A percentile compares a stretch with the other conserved stretches of the same genome.
phyloP scores from a whole-genome alignment of 495 filamentous ascomycete species.

The Darksidea phi region DNA sequence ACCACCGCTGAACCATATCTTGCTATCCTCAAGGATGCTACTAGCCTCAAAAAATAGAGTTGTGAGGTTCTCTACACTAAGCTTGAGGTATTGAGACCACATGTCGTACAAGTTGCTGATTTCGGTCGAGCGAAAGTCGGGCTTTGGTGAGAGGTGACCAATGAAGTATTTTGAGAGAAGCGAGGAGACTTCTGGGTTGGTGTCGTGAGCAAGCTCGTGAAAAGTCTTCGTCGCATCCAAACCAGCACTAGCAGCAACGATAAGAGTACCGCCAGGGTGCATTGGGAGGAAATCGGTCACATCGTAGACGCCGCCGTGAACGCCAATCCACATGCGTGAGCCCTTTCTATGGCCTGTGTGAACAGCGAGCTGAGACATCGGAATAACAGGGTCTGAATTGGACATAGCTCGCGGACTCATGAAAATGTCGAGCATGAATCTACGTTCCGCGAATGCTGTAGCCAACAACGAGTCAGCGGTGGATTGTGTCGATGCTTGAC shows the following conservation, averaged over 20 bases:
- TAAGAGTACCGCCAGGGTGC: conserved; percentile 52
- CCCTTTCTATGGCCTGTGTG: conserved; percentile 52
- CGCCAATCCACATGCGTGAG: conserved; percentile 53
- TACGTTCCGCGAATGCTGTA: conserved; percentile 53
- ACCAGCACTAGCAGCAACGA: conserved; percentile 54
- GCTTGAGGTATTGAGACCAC: conserved; percentile 50
- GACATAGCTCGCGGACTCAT: conserved; percentile 54
- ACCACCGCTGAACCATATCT: conserved; percentile 49
- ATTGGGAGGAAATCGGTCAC: conserved; percentile 53
- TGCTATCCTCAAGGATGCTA: conserved; percentile 48
- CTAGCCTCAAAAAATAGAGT: conserved; percentile 53
- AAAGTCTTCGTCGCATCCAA: conserved; percentile 54
- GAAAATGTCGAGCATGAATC: conserved; percentile 56
- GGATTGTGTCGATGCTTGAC: conserved; percentile 50
- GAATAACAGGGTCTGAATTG: conserved; percentile 49
- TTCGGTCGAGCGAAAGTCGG: conserved; percentile 47
- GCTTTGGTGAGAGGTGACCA: conserved; percentile 51
- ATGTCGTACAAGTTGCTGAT: conserved; percentile 48
- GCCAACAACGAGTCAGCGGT: conserved; percentile 50
- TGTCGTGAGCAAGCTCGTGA: conserved; percentile 53
- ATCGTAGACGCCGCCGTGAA: conserved; percentile 53
- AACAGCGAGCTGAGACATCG: conserved; percentile 49
- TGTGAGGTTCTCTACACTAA: conserved; percentile 50
- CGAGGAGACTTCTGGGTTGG: conserved; percentile 52
- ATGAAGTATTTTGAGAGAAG: conserved; percentile 54